phyloP scores from a whole-genome alignment of 73 alveolate genomes.

The Tetrahymena malaccensis region DNA sequence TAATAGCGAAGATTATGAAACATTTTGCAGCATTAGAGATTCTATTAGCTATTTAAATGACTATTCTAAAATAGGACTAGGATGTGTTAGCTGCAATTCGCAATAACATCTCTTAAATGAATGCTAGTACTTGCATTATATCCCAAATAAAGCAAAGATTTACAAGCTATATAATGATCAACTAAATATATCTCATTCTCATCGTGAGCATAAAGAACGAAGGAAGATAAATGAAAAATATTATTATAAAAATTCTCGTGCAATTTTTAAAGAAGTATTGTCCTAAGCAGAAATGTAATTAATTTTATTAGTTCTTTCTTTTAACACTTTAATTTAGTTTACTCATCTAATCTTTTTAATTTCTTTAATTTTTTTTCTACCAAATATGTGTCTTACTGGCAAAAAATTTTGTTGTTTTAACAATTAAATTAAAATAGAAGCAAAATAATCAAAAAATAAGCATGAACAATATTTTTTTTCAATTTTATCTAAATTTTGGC shows the following conservation, averaged over 20 bases:
- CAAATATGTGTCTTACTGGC: no score
- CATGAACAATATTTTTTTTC: no score
- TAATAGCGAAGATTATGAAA: slow-evolving; percentile 13
- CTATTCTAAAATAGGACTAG: background rate
- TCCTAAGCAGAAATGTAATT: background rate
- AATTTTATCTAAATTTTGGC: no score
- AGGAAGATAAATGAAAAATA: background rate
- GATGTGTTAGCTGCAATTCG: background rate
- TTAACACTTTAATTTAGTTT: background rate
- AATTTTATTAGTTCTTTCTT: background rate
- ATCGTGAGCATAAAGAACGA: background rate
- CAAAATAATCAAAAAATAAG: no score
- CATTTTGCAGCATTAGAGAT: background rate
- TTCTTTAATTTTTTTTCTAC: no score
- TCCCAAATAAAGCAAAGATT: background rate
- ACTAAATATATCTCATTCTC: background rate
- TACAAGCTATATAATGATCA: background rate
- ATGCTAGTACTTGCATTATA: background rate
- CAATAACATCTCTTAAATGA: background rate
- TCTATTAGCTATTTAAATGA: background rate
- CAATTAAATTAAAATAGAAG: no score
- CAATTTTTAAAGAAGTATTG: background rate
- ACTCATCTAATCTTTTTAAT: no score
- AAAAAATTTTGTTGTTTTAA: no score
- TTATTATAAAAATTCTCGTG: background rate